A percentile compares a stretch with the other conserved stretches of the same genome.
phyloP scores from a whole-genome alignment of 805 yeast genomes.

The Teunomyces kruisii region DNA sequence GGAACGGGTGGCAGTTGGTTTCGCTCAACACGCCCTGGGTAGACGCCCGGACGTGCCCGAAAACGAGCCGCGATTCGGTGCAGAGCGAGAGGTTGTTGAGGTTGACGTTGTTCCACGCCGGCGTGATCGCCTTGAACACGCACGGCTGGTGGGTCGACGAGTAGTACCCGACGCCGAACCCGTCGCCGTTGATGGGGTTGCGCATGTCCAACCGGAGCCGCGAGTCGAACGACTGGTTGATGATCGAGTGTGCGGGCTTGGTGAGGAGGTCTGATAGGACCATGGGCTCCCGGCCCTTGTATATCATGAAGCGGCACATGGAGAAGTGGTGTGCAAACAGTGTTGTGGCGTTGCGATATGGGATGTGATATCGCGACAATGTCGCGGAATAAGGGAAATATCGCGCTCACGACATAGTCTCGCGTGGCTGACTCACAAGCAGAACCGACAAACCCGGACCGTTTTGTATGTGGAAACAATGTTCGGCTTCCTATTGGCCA shows the following conservation, averaged over 20 bases:
- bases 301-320: conserved; percentile 93
- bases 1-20: conserved; percentile 96
- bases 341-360: background rate
- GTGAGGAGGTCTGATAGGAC: conserved; percentile 83
- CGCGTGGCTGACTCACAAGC: too few species aligned
- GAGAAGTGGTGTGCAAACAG: too few species aligned
- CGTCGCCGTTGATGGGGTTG: conserved; percentile 96
- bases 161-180: conserved; percentile 96
- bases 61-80: conserved; percentile 79
- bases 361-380: background rate
- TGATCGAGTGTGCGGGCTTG: conserved; percentile 94
- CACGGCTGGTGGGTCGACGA: conserved; percentile 69
- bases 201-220: conserved; percentile 82
- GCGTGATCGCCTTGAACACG: conserved; percentile 91
- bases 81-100: conserved; percentile 82
- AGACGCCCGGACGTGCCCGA: conserved; percentile 95
- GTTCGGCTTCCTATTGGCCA: background rate
- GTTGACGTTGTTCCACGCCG: conserved; percentile 96
- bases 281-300: conserved; percentile 88
- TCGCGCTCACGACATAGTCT: too few species aligned
- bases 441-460: too few species aligned
- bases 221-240: conserved; percentile 92
- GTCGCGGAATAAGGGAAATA: background rate
- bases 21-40: conserved; percentile 93
- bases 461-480: too few species aligned